Percentiles rank a stretch among this genome's conserved stretches.
Conservation (phyloP, 2,329 filamentous ascomycete species). For the Lasiodiplodia gonubiensis region DNA sequence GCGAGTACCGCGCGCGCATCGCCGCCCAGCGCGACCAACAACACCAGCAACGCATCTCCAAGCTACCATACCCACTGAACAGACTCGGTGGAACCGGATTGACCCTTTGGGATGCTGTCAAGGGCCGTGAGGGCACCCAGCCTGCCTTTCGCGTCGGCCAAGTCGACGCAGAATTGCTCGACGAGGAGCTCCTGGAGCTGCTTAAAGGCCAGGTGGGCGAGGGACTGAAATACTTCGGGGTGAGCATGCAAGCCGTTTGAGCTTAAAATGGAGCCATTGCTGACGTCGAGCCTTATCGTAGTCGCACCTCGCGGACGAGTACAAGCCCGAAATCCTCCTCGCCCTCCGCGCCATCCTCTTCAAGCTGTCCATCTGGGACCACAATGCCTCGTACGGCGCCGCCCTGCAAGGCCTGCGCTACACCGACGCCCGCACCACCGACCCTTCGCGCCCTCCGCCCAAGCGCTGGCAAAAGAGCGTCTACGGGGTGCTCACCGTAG, state of each 20-base stretch:
- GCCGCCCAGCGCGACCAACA: conserved; percentile 50
- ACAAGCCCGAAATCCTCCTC: conserved; percentile 83
- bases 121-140: conserved; percentile 76
- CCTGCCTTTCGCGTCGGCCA: conserved; percentile 94
- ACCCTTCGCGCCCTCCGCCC: conserved; percentile 65
- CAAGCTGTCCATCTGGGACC: conserved; percentile 96
- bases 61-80: conserved; percentile 63
- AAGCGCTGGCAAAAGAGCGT: conserved; percentile 81
- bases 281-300: conserved; percentile 32
- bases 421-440: conserved; percentile 73
- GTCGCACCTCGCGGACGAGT: conserved; percentile 79
- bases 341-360: conserved; percentile 80
- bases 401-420: conserved; percentile 90
- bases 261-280: neutral
- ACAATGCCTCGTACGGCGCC: conserved; percentile 93
- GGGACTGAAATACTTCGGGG: conserved; percentile 83
- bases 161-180: conserved; percentile 91
- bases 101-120: conserved; percentile 71
- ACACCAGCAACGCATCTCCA: conserved; percentile 49
- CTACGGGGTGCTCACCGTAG: conserved; percentile 85
- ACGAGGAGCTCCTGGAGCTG: conserved; percentile 88
- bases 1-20: conserved; percentile 64
- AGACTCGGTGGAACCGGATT: conserved; percentile 57
- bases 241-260: conserved; percentile 51
- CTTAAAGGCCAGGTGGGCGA: conserved; percentile 86